phyloP scores from a whole-genome alignment of 108 stramenopile genomes.

The Cyclotella choctawhatcheeana region DNA sequence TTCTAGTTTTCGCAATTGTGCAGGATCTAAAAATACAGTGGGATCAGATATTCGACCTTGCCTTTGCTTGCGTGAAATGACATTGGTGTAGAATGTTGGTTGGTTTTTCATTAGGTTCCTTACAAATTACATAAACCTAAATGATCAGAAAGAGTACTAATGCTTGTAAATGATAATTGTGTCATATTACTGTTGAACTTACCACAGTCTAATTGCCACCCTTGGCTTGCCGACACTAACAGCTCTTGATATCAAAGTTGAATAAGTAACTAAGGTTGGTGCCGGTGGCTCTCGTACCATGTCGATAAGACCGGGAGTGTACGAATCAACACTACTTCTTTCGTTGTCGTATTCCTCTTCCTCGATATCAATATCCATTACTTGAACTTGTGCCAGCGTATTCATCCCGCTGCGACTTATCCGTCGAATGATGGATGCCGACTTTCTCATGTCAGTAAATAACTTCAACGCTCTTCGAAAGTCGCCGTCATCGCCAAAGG shows the following conservation, averaged over 20 bases:
- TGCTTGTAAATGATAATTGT: too few species aligned
- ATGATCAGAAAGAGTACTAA: too few species aligned
- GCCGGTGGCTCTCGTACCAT: constrained; percentile 47
- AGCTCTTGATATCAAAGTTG: constrained; percentile 90
- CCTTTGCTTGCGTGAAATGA: constrained; percentile 26
- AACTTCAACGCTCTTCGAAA: constrained; percentile 79
- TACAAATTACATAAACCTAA: too few species aligned
- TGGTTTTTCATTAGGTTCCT: constrained; percentile 72
- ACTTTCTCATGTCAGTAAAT: constrained; percentile 84
- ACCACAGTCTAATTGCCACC: constrained; percentile 84
- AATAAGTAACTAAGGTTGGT: constrained; percentile 87
- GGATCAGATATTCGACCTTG: constrained; percentile 28
- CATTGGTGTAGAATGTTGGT: constrained; percentile 57
- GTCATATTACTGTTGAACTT: too few species aligned
- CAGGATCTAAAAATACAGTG: constrained; percentile 14
- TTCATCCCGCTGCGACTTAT: constrained; percentile 8
- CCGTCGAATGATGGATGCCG: constrained; percentile 38
- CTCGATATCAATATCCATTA: neutral
- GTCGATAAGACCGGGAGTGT: constrained; percentile 12
- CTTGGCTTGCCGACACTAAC: constrained; percentile 68
- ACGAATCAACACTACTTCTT: neutral
- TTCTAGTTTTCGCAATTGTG: constrained; percentile 26
- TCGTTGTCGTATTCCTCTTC: neutral
- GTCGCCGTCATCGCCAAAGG: constrained; percentile 84
- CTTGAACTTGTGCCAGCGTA: neutral